Base-by-base conservation (phyloP, 441 rosid species). In the Jatropha multifida region DNA sequence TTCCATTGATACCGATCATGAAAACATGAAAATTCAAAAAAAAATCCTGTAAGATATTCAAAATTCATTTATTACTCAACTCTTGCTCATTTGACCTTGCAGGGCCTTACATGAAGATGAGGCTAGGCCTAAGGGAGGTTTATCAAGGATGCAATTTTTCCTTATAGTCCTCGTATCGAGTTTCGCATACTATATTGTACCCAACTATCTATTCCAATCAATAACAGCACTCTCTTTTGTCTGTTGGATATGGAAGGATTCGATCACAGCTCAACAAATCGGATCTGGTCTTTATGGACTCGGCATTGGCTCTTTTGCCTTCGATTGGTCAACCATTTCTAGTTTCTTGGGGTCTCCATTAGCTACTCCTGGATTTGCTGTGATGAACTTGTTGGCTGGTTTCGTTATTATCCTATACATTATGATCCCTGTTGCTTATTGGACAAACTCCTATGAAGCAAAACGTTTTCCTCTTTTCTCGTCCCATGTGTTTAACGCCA, bases 101-200 rank as follows among this genome's bases (percentile, higher is more conserved):
- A 84, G 86, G 74, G 87, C 91, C 8, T 77, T 86, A 56, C 91
- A 88, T 44, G 86, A 86, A 46, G 71, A 13, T 18, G 86, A 88
- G 80, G 72, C n/a, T 37, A 71, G 87, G 74, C 79, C 69, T 1
- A 86, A 82, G 41, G 75, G 86, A 60, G 82, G 86, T 40, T 62
- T 76, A n/a, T 80, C 86, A 11, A 82, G 88, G 81, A 81, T 84
- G 63, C 89, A 85, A 60, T 84, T 88, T 80, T 86, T 88, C 78
- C 73, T 82, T 0, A 2, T 84, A 40, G 87, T 86, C 66, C 72
- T 76, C 37, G 11, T 48, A 44, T 83, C 82, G 0, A 88, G 87
- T 73, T 88, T 88, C 11, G 84, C 86, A 0, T 86, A 81, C 76
- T 84, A 80, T 32, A 78, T 81, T 4, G 52, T 88, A 26, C 88